A percentile compares a stretch with the other conserved stretches of the same genome.
Evolutionary conservation across 106 monocot genomes (phyloP).

Genomic region (Dactylorhiza incarnata): DNA sequence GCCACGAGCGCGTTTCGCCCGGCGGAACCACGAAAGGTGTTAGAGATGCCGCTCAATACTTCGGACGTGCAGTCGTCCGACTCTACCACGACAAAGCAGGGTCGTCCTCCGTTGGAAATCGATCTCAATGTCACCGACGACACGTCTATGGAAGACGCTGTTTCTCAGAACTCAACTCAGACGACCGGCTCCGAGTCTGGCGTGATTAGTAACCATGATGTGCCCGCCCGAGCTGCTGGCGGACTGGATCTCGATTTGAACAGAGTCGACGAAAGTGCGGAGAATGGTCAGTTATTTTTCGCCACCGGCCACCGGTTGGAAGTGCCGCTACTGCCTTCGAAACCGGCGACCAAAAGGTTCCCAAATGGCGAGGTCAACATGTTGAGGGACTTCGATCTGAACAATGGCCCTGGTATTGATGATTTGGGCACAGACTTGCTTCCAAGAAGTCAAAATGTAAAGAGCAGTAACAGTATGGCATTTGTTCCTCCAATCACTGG

Average conservation of each 20-base stretch:
- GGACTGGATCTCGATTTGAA: slow-evolving; percentile 90
- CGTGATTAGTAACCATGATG: slow-evolving; percentile 15
- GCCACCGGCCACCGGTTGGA: slow-evolving; percentile 28
- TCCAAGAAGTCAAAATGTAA: slow-evolving; percentile 28
- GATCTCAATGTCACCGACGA: slow-evolving; percentile 84
- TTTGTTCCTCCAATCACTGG: slow-evolving; percentile 44
- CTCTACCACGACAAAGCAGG: slow-evolving; percentile 24
- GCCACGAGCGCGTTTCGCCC: slow-evolving; percentile 96
- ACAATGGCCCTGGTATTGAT: slow-evolving; percentile 70
- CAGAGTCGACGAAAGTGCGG: slow-evolving; percentile 54
- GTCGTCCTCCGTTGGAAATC: slow-evolving; percentile 48
- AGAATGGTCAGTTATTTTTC: slow-evolving; percentile 33
- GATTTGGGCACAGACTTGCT: slow-evolving; percentile 41
- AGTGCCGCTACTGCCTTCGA: slow-evolving; percentile 35
- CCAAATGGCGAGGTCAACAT: slow-evolving; percentile 31
- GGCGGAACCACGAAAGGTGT: slow-evolving; percentile 68
- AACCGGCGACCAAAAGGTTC: slow-evolving; percentile 15
- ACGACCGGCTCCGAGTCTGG: slow-evolving; percentile 42
- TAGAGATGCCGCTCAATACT: slow-evolving; percentile 61
- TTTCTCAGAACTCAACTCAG: slow-evolving; percentile 38
- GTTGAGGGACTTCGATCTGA: slow-evolving; percentile 79
- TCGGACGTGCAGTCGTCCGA: slow-evolving; percentile 32
- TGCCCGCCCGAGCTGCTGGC: slow-evolving; percentile 15
- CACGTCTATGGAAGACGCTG: slow-evolving; percentile 45
- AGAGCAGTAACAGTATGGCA: slow-evolving; percentile 28